Percentiles rank a stretch among this genome's conserved stretches.
These are phyloP conservation scores for Candida silvicultrix DNA, from an alignment of 805 yeast species.

Conservation along the genomic window DNA sequence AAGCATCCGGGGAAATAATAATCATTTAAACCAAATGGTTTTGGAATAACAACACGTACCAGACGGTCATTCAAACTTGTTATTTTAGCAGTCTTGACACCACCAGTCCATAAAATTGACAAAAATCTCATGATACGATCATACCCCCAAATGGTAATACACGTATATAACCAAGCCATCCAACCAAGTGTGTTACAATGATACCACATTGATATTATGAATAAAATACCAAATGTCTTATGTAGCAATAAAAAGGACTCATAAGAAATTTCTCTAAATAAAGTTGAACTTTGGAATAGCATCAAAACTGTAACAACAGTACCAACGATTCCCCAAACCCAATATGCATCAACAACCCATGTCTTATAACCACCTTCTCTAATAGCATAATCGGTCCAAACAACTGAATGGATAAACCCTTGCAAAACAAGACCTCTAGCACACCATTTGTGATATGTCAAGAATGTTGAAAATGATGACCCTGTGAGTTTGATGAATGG, in stretches of 20 bases:
- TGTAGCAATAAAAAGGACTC: constrained; percentile 58
- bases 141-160: constrained; percentile 63
- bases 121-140: constrained; percentile 56
- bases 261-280: constrained; percentile 48
- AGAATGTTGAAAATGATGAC: constrained; percentile 48
- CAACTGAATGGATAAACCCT: constrained; percentile 48
- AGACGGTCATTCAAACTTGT: constrained; percentile 22
- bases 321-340: constrained; percentile 43
- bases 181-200: constrained; percentile 51
- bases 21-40: constrained; percentile 39
- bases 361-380: constrained; percentile 33
- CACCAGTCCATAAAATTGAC: constrained; percentile 56
- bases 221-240: constrained; percentile 45
- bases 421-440: constrained; percentile 46
- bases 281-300: constrained; percentile 39
- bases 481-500: constrained; percentile 58
- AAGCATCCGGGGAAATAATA: constrained; percentile 44
- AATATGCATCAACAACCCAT: constrained; percentile 40
- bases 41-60: constrained; percentile 33
- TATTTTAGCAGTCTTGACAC: constrained; percentile 40
- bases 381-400: constrained; percentile 43
- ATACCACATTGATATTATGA: constrained; percentile 50
- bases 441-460: constrained; percentile 60
- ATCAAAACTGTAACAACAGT: constrained; percentile 38
- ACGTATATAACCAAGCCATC: constrained; percentile 44